A percentile compares a stretch with the other conserved stretches of the same genome.
Evolutionary conservation across 495 filamentous ascomycete genomes (phyloP).

Genomic region (Aspergillus avenaceus): DNA sequence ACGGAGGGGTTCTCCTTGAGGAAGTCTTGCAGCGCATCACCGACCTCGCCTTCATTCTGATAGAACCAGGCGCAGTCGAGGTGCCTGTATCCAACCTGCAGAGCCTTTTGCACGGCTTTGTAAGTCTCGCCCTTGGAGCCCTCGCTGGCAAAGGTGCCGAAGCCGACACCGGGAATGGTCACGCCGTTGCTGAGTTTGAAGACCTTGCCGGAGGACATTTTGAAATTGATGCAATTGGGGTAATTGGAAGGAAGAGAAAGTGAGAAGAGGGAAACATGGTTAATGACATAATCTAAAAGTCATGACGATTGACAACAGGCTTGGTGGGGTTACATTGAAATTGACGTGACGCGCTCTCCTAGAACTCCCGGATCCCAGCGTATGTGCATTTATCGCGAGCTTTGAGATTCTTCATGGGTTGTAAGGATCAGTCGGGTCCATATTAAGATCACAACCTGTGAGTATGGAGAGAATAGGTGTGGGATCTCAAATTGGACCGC

Average conservation of each 20-base stretch:
- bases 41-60: conserved; percentile 77
- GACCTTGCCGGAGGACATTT: too few species aligned
- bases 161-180: conserved; percentile 73
- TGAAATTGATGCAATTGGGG: too few species aligned
- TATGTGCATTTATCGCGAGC: too few species aligned
- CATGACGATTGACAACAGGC: neutral
- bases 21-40: conserved; percentile 67
- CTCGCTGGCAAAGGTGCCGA: conserved; percentile 73
- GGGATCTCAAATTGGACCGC: too few species aligned
- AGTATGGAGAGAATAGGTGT: too few species aligned
- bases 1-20: conserved; percentile 55
- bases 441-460: too few species aligned
- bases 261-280: too few species aligned
- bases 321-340: neutral
- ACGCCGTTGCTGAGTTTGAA: conserved; percentile 71
- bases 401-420: too few species aligned
- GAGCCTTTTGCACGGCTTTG: conserved; percentile 59
- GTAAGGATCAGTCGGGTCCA: too few species aligned
- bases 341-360: too few species aligned
- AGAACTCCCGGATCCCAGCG: too few species aligned
- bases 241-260: too few species aligned
- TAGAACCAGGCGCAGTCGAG: conserved; percentile 88
- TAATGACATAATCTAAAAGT: neutral
- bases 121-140: conserved; percentile 61
- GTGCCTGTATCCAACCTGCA: conserved; percentile 70